Evolutionary conservation across 1,284 basidiomycete species (phyloP).

Genomic region (Stygiomarasmius scandens): DNA sequence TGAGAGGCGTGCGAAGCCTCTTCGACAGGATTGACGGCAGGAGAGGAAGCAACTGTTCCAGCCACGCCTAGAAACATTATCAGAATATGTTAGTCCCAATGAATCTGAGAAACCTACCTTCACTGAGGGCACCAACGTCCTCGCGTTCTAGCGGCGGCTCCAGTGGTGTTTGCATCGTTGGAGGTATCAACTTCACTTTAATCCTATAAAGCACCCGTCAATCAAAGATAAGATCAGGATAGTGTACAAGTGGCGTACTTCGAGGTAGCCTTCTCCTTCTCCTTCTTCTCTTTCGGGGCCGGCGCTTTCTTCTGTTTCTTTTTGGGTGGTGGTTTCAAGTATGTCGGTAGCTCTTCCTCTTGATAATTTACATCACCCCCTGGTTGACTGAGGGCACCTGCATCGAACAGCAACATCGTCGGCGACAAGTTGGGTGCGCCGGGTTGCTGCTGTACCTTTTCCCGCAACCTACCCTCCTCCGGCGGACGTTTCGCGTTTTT

Average conservation of each 20-base stretch:
- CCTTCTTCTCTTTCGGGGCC: conserved; percentile 28
- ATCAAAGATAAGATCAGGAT: not conserved
- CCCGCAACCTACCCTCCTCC: conserved; percentile 41
- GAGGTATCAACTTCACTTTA: conserved; percentile 13
- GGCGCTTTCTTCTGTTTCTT: conserved; percentile 34
- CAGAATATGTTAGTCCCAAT: too few species aligned
- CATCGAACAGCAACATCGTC: conserved; percentile 37
- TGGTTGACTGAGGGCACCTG: conserved; percentile 10
- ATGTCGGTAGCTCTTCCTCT: not conserved
- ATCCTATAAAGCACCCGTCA: conserved; percentile 1
- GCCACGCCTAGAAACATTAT: conserved; percentile 35
- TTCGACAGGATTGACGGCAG: conserved; percentile 43
- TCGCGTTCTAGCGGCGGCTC: conserved; percentile 24
- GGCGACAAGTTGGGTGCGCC: conserved; percentile 36
- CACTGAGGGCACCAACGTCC: conserved; percentile 43
- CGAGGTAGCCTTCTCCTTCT: conserved; percentile 19
- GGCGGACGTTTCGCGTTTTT: conserved; percentile 43
- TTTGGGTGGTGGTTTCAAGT: conserved; percentile 8
- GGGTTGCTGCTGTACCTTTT: conserved; percentile 35
- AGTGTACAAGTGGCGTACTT: conserved; percentile 19
- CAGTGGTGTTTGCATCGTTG: conserved; percentile 34
- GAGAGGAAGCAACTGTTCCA: conserved; percentile 53
- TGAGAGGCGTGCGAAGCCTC: conserved; percentile 19
- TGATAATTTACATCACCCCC: not conserved
- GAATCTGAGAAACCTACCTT: conserved; percentile 29